Percentiles rank a stretch among this genome's conserved stretches.
phyloP scores from a whole-genome alignment of 2,329 filamentous ascomycete species.

The Claviceps monticola region DNA sequence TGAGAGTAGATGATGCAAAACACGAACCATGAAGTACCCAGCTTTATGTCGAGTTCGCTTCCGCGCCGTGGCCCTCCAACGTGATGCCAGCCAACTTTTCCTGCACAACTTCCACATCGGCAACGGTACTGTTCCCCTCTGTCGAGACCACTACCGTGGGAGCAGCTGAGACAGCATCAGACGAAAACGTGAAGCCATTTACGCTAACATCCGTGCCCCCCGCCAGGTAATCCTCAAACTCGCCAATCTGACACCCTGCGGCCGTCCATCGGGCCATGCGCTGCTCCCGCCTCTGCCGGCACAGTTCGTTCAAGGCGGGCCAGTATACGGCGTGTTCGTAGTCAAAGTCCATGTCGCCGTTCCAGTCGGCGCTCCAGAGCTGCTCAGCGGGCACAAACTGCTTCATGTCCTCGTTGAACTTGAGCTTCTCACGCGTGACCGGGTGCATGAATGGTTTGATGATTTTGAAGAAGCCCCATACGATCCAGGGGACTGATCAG shows the following conservation, averaged over 20 bases:
- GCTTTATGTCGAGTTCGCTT: background rate
- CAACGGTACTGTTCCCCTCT: background rate
- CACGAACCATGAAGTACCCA: background rate
- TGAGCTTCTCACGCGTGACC: constrained; percentile 83
- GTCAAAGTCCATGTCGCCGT: constrained; percentile 73
- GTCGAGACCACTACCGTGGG: background rate
- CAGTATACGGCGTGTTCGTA: constrained; percentile 86
- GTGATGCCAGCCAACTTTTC: constrained; percentile 8
- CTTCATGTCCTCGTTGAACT: constrained; percentile 87
- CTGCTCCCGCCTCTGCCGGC: constrained; percentile 48
- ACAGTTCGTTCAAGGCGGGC: constrained; percentile 67
- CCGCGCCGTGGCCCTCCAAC: background rate
- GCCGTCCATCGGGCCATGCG: constrained; percentile 60
- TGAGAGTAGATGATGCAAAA: background rate
- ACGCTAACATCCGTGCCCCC: constrained; percentile 35
- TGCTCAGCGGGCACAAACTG: constrained; percentile 71
- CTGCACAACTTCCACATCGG: constrained; percentile 4
- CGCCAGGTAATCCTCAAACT: constrained; percentile 75
- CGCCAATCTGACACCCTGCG: constrained; percentile 69
- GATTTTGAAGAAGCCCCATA: constrained; percentile 89
- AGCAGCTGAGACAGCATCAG: background rate
- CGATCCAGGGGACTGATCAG: constrained; percentile 66
- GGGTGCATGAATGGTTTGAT: constrained; percentile 96
- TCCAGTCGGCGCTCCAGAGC: constrained; percentile 61
- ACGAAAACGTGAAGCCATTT: constrained; percentile 16